These are phyloP conservation scores for Lachancea meyersii DNA, from an alignment of 805 yeast genomes.

Conservation along the genomic window DNA sequence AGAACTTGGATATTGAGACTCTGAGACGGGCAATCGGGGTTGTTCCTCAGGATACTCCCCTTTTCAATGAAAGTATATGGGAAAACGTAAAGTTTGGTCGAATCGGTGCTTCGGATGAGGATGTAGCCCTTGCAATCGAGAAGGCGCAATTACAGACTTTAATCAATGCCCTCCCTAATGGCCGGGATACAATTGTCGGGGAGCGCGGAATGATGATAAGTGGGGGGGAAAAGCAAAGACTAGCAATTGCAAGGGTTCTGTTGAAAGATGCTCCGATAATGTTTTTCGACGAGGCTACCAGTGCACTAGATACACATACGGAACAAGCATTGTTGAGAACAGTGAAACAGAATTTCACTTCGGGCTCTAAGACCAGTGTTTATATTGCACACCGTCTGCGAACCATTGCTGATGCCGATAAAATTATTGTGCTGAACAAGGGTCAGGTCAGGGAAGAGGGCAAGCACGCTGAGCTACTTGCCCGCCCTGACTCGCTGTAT, in stretches of 20 bases:
- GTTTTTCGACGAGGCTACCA: conserved; percentile 94
- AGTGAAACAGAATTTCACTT: conserved; percentile 58
- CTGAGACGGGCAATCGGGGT: conserved; percentile 75
- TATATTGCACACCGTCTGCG: conserved; percentile 91
- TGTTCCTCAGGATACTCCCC: conserved; percentile 96
- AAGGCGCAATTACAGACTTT: conserved; percentile 65
- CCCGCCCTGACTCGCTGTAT: conserved; percentile 55
- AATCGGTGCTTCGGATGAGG: conserved; percentile 63
- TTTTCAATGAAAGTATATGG: conserved; percentile 82
- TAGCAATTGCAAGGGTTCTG: conserved; percentile 88
- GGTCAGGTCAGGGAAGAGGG: conserved; percentile 89
- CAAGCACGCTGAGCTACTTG: conserved; percentile 59
- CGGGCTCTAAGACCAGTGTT: conserved; percentile 61
- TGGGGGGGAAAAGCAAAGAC: conserved; percentile 97
- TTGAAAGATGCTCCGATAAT: conserved; percentile 82
- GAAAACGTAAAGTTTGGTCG: conserved; percentile 88
- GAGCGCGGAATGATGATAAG: conserved; percentile 98
- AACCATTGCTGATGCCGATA: conserved; percentile 90
- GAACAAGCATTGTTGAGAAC: conserved; percentile 79
- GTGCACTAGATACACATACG: conserved; percentile 94
- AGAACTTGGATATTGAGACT: conserved; percentile 66
- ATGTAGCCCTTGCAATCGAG: conserved; percentile 56
- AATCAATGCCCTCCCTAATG: conserved; percentile 71
- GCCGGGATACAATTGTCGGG: conserved; percentile 82
- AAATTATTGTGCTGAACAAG: conserved; percentile 75